Evolutionary conservation across 306 rosid genomes (phyloP).

Genomic region (Abrus precatorius): DNA sequence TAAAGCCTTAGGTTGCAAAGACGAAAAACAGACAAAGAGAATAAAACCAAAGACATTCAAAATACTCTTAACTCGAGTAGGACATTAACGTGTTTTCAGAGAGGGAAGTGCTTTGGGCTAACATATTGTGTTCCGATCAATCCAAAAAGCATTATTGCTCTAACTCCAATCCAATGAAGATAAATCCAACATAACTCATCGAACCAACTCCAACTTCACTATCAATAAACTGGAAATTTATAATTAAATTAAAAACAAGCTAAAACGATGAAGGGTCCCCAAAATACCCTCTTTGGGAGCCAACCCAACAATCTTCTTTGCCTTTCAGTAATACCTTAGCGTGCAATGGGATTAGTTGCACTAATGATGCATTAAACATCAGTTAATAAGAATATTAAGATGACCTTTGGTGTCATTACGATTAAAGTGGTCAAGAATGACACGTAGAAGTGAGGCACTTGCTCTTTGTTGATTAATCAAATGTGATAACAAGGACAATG

Average conservation of each 20-base stretch:
- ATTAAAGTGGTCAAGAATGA: conserved; percentile 44
- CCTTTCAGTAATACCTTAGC: conserved; percentile 10
- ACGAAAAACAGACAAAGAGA: conserved; percentile 51
- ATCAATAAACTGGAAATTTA: conserved; percentile 17
- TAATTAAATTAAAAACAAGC: not conserved
- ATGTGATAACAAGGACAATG: conserved; percentile 23
- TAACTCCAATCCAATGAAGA: conserved; percentile 35
- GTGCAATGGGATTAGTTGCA: conserved; percentile 30
- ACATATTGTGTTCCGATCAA: conserved; percentile 22
- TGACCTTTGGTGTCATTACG: conserved; percentile 14
- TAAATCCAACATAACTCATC: conserved; percentile 44
- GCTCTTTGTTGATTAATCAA: conserved; percentile 35
- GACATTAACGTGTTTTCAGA: conserved; percentile 62
- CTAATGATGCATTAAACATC: not conserved
- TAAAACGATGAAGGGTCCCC: conserved; percentile 23
- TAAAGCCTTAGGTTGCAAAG: not conserved
- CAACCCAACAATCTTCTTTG: conserved; percentile 2
- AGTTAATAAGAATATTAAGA: not conserved
- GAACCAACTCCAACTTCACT: conserved; percentile 48
- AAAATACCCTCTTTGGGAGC: not conserved
- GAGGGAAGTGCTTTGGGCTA: conserved; percentile 46
- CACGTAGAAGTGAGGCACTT: conserved; percentile 31
- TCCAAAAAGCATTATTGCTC: conserved; percentile 51
- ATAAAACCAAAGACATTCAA: conserved; percentile 40
- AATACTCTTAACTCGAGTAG: conserved; percentile 13